Evolutionary conservation across 345 rosid genomes (phyloP), one percentile per base, ranked within the genome.

Genomic region (Pelargonium nanum): DNA sequence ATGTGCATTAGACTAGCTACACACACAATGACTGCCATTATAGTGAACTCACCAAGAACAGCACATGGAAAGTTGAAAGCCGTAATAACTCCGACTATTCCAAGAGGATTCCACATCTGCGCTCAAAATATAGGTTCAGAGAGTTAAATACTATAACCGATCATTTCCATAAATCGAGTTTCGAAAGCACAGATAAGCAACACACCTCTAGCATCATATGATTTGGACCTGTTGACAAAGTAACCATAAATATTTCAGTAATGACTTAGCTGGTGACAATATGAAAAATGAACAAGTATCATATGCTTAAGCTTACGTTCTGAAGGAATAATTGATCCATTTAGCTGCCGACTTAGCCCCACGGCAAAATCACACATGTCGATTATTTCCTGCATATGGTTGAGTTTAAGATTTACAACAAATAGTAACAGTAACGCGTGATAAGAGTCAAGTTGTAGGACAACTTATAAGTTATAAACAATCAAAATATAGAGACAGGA

Each of bases 331-430:
- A 93, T 65, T 0, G 88, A 93, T 60, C 97, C 99, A 80, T 89
- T 90, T 65, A 93, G 89, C 74, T 93, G 99, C 56, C 97, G 72
- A 74, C 99, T 93, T 71, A 89, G 79, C 63, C 96, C 97, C 74
- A 89, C 97, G 57, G 91, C 77, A 73, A 87, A 93, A 74, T 93
- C 97, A 71, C 99, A 93, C 99, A 90, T 90, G 75, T 93, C 99
- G 70, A 93, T 84, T 3, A 93, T 76, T 83, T 90, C 99, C 99
- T 89, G 89, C 75, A 77, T 76, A 73, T 22, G 24, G 57, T 54
- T 54, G 28, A 24, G 16, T 30, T 30, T 5, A 6, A 30, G 40
- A 30, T 5, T 6, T 30, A 30, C 10, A 30, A 30, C 9, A 12
- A 5, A 17, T 40, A 13, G 25, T n/a, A 40, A 52, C n/a, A 26